Evolutionary conservation across 306 rosid genomes (phyloP), one percentile per base, ranked within the genome.

Genomic region (Dryas drummondii): DNA sequence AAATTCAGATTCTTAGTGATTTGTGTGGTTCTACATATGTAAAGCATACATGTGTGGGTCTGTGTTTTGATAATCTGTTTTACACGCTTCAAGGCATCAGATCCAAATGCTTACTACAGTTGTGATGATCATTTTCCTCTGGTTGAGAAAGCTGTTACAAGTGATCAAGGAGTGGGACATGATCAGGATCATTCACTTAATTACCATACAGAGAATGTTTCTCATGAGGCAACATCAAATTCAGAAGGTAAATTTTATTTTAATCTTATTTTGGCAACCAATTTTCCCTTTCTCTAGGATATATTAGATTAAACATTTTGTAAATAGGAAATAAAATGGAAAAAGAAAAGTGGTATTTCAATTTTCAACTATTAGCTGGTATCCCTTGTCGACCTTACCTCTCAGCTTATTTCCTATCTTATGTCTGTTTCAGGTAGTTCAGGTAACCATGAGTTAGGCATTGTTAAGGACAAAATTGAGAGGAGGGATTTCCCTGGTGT

Each of bases 111-210:
- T 63, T 94, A 87, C 84, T 86, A 86, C 80, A 92, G 93, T 78
- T 90, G 97, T 81, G 96, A 92, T 60, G 97, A 94, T 78, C 77
- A 82, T 64, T 73, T 84, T 76, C 77, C 77, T 70, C 32, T 75
- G n/a, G 78, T 71, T 37, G 84, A 84, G 78, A 71, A 83, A 52
- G 81, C 72, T 9, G 16, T 74, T 12, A 71, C 79, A 78, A 80
- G 72, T 72, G 84, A 70, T 61, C 81, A 77, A 64, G 66, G 65
- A 74, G 75, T 53, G 79, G 58, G 32, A 56, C 62, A 15, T 78
- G 51, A 71, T 69, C 84, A 4, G 15, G 79, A 82, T 77, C 87
- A 68, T 53, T 79, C 81, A 4, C 68, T 74, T 80, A 74, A 67
- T 78, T 80, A 63, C 44, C 72, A 76, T 42, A 32, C 50, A 68